A percentile compares a stretch with the other conserved stretches of the same genome.
Conservation (phyloP, 2,329 filamentous ascomycete species). For the Achaetomium macrosporum region DNA sequence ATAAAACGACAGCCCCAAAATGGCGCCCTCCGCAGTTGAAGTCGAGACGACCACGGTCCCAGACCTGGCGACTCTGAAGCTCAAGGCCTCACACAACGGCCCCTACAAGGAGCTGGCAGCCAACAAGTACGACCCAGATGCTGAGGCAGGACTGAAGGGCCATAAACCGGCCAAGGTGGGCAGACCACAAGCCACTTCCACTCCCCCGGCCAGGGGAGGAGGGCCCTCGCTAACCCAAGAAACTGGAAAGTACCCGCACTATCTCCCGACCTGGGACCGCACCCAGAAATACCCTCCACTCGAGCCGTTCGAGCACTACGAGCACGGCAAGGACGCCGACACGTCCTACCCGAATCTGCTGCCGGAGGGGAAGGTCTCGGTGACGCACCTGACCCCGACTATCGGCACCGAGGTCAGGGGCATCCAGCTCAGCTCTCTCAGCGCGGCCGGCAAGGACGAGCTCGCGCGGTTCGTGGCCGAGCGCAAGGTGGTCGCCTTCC, state of each 20-base stretch:
- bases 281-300: conserved; percentile 56
- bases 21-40: conserved; percentile 33
- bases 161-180: conserved; percentile 24
- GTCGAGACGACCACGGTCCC: conserved; percentile 26
- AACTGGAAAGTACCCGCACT: conserved; percentile 52
- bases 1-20: conserved; percentile 9
- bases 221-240: neutral
- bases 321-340: conserved; percentile 66
- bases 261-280: conserved; percentile 58
- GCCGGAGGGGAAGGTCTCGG: conserved; percentile 38
- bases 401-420: conserved; percentile 64
- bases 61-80: conserved; percentile 23
- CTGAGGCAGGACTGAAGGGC: conserved; percentile 28
- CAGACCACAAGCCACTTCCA: neutral
- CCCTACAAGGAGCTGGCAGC: conserved; percentile 30
- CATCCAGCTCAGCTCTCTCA: conserved; percentile 60
- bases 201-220: neutral
- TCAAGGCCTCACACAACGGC: conserved; percentile 32
- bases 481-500: conserved; percentile 65
- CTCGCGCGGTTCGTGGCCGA: conserved; percentile 63
- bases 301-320: conserved; percentile 59
- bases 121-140: conserved; percentile 25
- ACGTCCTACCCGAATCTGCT: conserved; percentile 57
- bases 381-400: conserved; percentile 58
- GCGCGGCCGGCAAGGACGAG: conserved; percentile 60